Conservation (phyloP, 495 filamentous ascomycete genomes). For the Pyrenula aspistea region DNA sequence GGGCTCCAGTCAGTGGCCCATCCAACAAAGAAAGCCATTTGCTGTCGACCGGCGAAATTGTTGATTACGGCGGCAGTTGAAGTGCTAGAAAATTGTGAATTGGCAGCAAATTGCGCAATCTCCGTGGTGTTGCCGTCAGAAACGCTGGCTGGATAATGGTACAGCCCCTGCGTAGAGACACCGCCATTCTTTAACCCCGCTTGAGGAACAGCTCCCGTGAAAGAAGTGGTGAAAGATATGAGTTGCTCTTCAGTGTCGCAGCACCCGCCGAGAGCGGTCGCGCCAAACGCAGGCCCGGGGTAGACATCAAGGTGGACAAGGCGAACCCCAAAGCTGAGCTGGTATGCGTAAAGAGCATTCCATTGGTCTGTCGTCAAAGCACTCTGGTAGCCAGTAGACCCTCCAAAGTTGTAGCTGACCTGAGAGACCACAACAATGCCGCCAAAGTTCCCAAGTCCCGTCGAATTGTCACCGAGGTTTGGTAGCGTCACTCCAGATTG, state of each 20-base stretch:
- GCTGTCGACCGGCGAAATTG: slow-evolving; percentile 41
- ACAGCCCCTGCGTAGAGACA: slow-evolving; percentile 41
- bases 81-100: slow-evolving; percentile 13
- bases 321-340: slow-evolving; percentile 42
- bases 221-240: slow-evolving; percentile 31
- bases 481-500: slow-evolving; percentile 38
- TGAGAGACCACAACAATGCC: slow-evolving; percentile 30
- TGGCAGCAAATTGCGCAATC: slow-evolving; percentile 38
- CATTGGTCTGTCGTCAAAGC: slow-evolving; percentile 45
- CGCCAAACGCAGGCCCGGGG: slow-evolving; percentile 39
- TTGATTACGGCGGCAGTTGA: slow-evolving; percentile 52
- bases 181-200: slow-evolving; percentile 35
- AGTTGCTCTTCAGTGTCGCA: slow-evolving; percentile 38
- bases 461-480: slow-evolving; percentile 26
- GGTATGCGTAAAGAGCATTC: slow-evolving; percentile 43
- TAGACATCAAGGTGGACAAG: slow-evolving; percentile 50
- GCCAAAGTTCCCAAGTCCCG: slow-evolving; percentile 38
- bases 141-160: slow-evolving; percentile 46
- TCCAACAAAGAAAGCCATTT: slow-evolving; percentile 49
- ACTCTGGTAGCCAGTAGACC: slow-evolving; percentile 28
- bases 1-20: slow-evolving; percentile 44
- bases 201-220: slow-evolving; percentile 30
- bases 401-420: slow-evolving; percentile 40
- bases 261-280: slow-evolving; percentile 28
- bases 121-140: slow-evolving; percentile 35